Evolutionary conservation across 2,329 filamentous ascomycete species (phyloP).

Genomic region (Tolypocladium paradoxum): DNA sequence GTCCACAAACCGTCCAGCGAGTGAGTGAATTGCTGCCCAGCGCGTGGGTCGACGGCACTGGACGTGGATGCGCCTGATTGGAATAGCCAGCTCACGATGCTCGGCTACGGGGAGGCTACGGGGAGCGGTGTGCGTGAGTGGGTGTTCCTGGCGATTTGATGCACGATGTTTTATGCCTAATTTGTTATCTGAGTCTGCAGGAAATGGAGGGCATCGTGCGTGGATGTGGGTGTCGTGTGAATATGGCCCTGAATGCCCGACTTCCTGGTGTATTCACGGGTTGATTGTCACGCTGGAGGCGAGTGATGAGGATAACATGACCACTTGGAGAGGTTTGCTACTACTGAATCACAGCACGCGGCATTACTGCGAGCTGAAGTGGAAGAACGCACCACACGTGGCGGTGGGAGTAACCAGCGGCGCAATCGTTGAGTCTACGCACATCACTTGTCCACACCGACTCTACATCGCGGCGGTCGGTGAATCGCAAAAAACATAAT

Average conservation of each 20-base stretch:
- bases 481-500: not conserved
- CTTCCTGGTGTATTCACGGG: not conserved
- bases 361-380: not conserved
- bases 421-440: not conserved
- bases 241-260: not conserved
- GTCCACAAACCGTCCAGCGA: not conserved
- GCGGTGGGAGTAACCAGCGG: not conserved
- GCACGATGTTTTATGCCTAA: not conserved
- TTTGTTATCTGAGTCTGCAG: not conserved
- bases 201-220: no score
- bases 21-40: constrained; percentile 15
- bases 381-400: not conserved
- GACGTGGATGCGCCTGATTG: constrained; percentile 20
- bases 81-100: not conserved
- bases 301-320: not conserved
- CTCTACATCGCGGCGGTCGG: not conserved
- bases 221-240: not conserved
- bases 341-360: not conserved
- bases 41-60: constrained; percentile 7
- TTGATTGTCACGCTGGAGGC: not conserved
- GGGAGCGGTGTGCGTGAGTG: not conserved
- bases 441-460: not conserved
- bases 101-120: not conserved
- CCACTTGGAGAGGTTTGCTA: not conserved
- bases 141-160: not conserved